Percentiles rank a stretch among this genome's conserved stretches.
These are phyloP conservation scores for Polytrichum formosum DNA, from an alignment of 225 moss, liverwort and hornwort genomes.

Conservation along the genomic window DNA sequence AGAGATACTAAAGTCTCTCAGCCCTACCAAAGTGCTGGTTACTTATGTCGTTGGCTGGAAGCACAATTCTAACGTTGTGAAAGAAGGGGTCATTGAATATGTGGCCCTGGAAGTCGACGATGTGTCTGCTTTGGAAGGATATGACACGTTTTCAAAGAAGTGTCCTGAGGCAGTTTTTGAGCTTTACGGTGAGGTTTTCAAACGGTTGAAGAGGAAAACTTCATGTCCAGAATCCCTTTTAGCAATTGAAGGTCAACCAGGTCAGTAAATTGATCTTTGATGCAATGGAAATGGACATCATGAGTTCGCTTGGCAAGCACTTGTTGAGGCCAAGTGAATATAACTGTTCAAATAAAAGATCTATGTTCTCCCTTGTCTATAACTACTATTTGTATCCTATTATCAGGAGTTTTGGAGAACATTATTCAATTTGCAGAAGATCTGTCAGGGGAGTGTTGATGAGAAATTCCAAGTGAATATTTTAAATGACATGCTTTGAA, in stretches of 20 bases:
- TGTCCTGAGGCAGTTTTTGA: constrained; percentile 73
- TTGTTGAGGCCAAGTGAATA: too few relatives aligned
- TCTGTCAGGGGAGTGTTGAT: too few relatives aligned
- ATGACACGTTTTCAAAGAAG: constrained; percentile 64
- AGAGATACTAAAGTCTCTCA: constrained; percentile 54
- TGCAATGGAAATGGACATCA: too few relatives aligned
- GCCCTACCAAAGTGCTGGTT: constrained; percentile 60
- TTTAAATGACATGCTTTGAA: background rate
- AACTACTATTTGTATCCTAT: too few relatives aligned
- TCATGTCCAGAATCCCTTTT: constrained; percentile 41
- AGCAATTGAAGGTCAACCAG: constrained; percentile 39
- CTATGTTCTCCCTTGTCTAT: too few relatives aligned
- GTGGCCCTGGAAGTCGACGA: constrained; percentile 62
- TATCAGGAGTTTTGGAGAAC: too few relatives aligned
- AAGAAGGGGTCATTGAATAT: constrained; percentile 65
- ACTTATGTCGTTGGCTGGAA: constrained; percentile 75
- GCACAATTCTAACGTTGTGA: constrained; percentile 59
- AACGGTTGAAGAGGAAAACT: constrained; percentile 60
- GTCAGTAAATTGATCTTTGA: too few relatives aligned
- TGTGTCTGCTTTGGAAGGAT: constrained; percentile 67
- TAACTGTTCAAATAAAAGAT: too few relatives aligned
- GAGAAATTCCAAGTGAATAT: too few relatives aligned
- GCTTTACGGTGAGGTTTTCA: constrained; percentile 67
- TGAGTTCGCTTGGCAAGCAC: too few relatives aligned
- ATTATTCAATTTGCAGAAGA: too few relatives aligned